Percentiles rank a stretch among this genome's conserved stretches.
These are phyloP conservation scores for Conticribra weissflogii DNA, from an alignment of 108 stramenopile genomes.

Conservation along the genomic window DNA sequence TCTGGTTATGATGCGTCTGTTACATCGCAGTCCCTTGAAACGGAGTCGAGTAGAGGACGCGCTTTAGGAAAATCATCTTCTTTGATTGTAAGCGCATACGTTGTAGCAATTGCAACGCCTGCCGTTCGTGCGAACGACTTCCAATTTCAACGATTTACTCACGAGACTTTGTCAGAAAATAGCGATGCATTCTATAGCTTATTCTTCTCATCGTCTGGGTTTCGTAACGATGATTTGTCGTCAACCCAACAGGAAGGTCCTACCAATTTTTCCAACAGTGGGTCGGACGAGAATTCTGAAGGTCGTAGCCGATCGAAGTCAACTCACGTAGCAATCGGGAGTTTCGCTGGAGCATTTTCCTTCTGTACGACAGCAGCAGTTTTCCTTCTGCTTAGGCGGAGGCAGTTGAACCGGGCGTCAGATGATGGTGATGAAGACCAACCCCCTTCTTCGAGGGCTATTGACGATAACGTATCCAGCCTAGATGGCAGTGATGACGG, in stretches of 20 bases:
- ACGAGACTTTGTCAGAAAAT: slow-evolving; percentile 12
- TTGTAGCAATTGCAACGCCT: slow-evolving; percentile 19
- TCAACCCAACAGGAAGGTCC: neutral
- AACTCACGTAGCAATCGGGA: slow-evolving; percentile 13
- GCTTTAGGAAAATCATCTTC: slow-evolving; percentile 3
- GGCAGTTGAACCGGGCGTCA: neutral
- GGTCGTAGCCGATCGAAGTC: neutral
- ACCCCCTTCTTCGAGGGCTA: slow-evolving; percentile 13
- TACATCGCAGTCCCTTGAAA: slow-evolving; percentile 10
- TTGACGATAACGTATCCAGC: slow-evolving; percentile 14
- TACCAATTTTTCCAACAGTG: neutral
- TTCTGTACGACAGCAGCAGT: slow-evolving; percentile 10
- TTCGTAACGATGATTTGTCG: slow-evolving; percentile 3
- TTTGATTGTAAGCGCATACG: slow-evolving; percentile 13
- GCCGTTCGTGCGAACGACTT: slow-evolving; percentile 12
- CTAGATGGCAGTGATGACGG: slow-evolving; percentile 16
- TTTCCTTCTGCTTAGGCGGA: slow-evolving; percentile 14
- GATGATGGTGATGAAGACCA: neutral
- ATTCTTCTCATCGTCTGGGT: slow-evolving; percentile 14
- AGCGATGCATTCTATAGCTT: slow-evolving; percentile 21
- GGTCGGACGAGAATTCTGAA: too few species aligned
- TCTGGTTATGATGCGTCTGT: slow-evolving; percentile 11
- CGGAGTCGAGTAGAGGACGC: neutral
- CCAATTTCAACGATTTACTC: slow-evolving; percentile 16
- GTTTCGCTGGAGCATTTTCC: slow-evolving; percentile 11